These are phyloP conservation scores for Galerina marginata DNA, from an alignment of 768 basidiomycete genomes.

Conservation along the genomic window DNA sequence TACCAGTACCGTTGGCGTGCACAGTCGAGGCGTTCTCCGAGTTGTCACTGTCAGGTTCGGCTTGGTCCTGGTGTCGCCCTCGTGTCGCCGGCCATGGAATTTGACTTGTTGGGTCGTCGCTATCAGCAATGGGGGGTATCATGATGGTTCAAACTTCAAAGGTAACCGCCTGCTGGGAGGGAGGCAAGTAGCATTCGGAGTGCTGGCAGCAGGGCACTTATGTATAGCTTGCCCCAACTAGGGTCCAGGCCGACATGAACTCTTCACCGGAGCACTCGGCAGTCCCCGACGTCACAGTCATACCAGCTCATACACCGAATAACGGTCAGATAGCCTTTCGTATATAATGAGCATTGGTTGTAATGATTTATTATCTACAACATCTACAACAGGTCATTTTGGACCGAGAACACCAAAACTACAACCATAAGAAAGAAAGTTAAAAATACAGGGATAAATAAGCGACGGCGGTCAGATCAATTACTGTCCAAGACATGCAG, in stretches of 20 bases:
- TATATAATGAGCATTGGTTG: background rate
- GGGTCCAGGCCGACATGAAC: constrained; percentile 21
- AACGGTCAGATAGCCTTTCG: background rate
- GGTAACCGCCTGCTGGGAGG: constrained; percentile 17
- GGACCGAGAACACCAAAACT: constrained; percentile 19
- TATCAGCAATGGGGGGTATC: constrained; percentile 67
- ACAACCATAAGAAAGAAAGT: constrained; percentile 12
- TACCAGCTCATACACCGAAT: background rate
- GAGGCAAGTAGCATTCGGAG: constrained; percentile 22
- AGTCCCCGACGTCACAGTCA: constrained; percentile 18
- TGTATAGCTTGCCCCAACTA: constrained; percentile 20
- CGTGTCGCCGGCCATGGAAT: constrained; percentile 72
- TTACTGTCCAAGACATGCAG: constrained; percentile 12
- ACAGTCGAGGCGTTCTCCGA: constrained; percentile 21
- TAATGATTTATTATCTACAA: constrained; percentile 5
- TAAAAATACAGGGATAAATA: constrained; percentile 30
- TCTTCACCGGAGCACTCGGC: constrained; percentile 19
- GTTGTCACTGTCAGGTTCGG: constrained; percentile 28
- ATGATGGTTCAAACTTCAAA: constrained; percentile 42
- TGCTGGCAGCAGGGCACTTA: constrained; percentile 17
- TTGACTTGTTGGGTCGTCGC: constrained; percentile 79
- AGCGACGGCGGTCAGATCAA: background rate
- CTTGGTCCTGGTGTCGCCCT: constrained; percentile 31
- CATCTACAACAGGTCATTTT: constrained; percentile 9
- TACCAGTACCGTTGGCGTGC: constrained; percentile 20